A percentile compares a stretch with the other conserved stretches of the same genome.
Evolutionary conservation across 2,329 filamentous ascomycete species (phyloP).

Genomic region (Parascedosporium putredinis): DNA sequence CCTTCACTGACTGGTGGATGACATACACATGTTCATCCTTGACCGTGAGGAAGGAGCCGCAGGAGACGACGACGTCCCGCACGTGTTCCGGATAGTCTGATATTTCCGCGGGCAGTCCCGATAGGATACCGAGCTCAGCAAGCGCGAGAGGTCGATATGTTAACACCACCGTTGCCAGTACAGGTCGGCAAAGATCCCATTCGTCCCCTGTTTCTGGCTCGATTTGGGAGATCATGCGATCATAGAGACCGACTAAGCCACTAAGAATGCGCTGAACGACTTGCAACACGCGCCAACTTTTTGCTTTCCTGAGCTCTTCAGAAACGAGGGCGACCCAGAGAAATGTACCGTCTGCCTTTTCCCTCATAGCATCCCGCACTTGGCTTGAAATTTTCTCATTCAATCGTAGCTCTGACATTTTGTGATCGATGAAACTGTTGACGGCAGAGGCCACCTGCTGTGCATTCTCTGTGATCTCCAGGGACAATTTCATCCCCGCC

Average conservation of each 20-base stretch:
- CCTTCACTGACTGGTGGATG: conserved; percentile 33
- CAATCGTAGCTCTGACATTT: conserved; percentile 17
- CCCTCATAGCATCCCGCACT: conserved; percentile 13
- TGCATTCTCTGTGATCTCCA: conserved; percentile 21
- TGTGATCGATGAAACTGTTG: conserved; percentile 21
- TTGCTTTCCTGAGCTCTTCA: conserved; percentile 1
- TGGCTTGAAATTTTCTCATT: neutral
- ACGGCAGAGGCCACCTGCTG: conserved; percentile 23
- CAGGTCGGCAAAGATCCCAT: conserved; percentile 18
- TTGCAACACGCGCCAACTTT: conserved; percentile 10
- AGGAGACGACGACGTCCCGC: conserved; percentile 20
- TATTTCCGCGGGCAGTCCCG: conserved; percentile 11
- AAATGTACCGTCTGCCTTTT: conserved; percentile 28
- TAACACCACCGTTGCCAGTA: conserved; percentile 22
- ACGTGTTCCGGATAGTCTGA: conserved; percentile 13
- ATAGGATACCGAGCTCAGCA: conserved; percentile 20
- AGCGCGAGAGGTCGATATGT: conserved; percentile 26
- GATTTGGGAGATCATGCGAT: conserved; percentile 26
- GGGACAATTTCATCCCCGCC: neutral
- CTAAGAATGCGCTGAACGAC: conserved; percentile 19
- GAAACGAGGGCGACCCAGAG: conserved; percentile 24
- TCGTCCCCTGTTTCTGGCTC: conserved; percentile 14
- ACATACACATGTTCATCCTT: conserved; percentile 22
- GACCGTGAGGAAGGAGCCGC: conserved; percentile 27
- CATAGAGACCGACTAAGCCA: conserved; percentile 26